These are phyloP conservation scores for Chaetothyriales sp. DNA, from an alignment of 2,329 filamentous ascomycete species.

Conservation along the genomic window DNA sequence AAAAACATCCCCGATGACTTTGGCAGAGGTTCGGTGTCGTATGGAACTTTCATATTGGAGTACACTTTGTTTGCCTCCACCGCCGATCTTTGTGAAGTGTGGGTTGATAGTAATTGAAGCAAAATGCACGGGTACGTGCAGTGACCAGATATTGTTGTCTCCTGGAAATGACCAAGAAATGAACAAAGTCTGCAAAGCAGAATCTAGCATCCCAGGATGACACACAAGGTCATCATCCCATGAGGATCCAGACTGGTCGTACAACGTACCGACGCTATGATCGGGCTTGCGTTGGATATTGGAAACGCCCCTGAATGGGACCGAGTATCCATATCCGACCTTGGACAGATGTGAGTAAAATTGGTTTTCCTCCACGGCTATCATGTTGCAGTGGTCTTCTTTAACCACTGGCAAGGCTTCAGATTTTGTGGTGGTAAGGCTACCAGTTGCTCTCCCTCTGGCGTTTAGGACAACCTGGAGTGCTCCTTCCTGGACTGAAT, in stretches of 20 bases:
- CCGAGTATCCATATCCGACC: slow-evolving; percentile 17
- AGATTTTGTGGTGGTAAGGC: not conserved
- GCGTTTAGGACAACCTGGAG: not conserved
- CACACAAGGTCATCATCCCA: not conserved
- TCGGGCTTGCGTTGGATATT: slow-evolving; percentile 10
- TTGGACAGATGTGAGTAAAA: slow-evolving; percentile 15
- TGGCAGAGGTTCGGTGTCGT: not conserved
- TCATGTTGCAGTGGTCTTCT: not conserved
- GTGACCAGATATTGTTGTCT: not conserved
- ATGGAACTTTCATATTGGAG: not conserved
- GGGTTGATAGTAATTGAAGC: not conserved
- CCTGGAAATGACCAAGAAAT: not conserved
- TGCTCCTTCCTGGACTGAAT: not conserved
- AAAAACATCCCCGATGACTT: not conserved
- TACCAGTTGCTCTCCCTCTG: not conserved
- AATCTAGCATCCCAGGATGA: not conserved
- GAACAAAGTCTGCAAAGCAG: not conserved
- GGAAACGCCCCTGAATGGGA: slow-evolving; percentile 13
- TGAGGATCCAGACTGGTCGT: not conserved
- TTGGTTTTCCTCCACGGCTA: slow-evolving; percentile 3
- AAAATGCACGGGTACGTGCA: not conserved
- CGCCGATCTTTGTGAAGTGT: not conserved
- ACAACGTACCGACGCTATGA: not conserved
- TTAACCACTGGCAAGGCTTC: not conserved
- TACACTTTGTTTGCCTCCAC: not conserved